A percentile compares a stretch with the other conserved stretches of the same genome.
Evolutionary conservation across 345 rosid species (phyloP).

Genomic region (Euphorbia lathyris): DNA sequence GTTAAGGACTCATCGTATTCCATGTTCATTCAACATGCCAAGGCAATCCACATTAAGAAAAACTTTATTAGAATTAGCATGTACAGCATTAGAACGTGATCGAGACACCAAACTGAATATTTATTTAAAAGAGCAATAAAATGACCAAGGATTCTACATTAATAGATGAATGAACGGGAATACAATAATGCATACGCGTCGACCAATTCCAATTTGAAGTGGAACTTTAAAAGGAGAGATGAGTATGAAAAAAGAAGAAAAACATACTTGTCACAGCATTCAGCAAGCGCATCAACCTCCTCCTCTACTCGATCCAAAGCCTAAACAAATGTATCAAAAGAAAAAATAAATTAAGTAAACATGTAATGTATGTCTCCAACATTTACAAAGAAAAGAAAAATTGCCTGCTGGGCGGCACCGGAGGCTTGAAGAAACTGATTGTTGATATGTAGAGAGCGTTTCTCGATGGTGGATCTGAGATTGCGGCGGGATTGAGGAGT

Average conservation of each 20-base stretch:
- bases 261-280: constrained; percentile 80
- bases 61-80: neutral
- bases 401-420: constrained; percentile 57
- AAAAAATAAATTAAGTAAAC: neutral
- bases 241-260: neutral
- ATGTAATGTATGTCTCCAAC: neutral
- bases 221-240: neutral
- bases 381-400: neutral
- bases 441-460: constrained; percentile 85
- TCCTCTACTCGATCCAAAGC: constrained; percentile 94
- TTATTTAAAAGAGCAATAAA: neutral
- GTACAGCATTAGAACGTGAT: neutral
- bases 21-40: neutral
- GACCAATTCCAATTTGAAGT: neutral
- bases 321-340: constrained; percentile 16
- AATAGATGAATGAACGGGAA: neutral
- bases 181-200: neutral
- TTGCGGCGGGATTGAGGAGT: constrained; percentile 85
- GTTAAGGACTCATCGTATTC: neutral
- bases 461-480: constrained; percentile 97
- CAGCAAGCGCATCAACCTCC: constrained; percentile 82
- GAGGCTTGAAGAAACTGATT: constrained; percentile 76
- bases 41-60: neutral
- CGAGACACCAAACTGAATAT: neutral
- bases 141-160: neutral